phyloP scores from a whole-genome alignment of 768 basidiomycete species.

The Suillus subalutaceus region DNA sequence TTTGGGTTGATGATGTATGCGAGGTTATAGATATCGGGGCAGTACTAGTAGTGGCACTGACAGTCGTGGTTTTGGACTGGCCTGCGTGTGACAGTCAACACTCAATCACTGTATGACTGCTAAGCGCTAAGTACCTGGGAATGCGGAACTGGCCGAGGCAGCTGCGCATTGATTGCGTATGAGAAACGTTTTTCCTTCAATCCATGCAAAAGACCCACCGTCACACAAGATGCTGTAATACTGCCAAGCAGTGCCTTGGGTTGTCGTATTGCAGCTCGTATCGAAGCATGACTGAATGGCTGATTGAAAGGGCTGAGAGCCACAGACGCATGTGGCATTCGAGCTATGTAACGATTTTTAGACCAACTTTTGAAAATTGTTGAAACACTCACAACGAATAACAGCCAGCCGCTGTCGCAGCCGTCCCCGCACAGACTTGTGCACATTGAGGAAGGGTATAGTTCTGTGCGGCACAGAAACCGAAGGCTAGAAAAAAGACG shows the following conservation, averaged over 20 bases:
- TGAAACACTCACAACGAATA: background rate
- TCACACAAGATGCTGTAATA: constrained; percentile 6
- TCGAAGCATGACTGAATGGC: constrained; percentile 6
- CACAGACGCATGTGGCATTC: constrained; percentile 1
- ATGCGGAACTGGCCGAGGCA: background rate
- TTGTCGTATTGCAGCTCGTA: background rate
- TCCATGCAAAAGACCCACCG: background rate
- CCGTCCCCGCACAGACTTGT: background rate
- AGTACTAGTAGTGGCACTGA: background rate
- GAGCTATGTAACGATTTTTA: background rate
- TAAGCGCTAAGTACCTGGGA: constrained; percentile 1
- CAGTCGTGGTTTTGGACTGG: background rate
- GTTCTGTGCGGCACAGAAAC: background rate
- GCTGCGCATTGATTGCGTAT: background rate
- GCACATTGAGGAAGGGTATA: constrained; percentile 3
- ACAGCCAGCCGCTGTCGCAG: constrained; percentile 3
- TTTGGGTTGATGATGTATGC: background rate
- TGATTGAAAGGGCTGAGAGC: background rate
- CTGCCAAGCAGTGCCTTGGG: background rate
- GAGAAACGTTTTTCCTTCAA: background rate
- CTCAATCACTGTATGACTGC: background rate
- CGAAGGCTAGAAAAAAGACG: background rate
- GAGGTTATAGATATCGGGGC: background rate
- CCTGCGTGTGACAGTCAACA: background rate
- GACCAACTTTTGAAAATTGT: background rate